Percentiles rank a stretch among this genome's conserved stretches.
These are phyloP conservation scores for Yarrowia sp. DNA, from an alignment of 805 yeast genomes.

Conservation along the genomic window DNA sequence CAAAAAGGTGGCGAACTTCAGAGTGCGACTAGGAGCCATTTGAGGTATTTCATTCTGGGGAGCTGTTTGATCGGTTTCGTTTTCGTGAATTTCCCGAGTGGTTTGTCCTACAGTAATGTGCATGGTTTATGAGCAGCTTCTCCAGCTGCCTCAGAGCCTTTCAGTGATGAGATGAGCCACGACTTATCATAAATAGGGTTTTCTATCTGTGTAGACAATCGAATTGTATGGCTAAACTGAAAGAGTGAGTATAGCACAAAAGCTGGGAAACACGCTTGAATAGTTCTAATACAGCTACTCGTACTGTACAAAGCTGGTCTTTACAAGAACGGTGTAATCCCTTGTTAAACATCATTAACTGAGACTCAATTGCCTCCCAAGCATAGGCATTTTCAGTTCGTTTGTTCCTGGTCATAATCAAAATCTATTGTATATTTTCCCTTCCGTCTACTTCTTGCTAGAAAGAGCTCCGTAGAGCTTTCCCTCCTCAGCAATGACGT, in stretches of 20 bases:
- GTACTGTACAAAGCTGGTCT: too few relatives aligned
- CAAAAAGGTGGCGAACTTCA: not conserved
- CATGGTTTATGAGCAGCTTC: not conserved
- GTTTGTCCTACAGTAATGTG: not conserved
- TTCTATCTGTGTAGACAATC: not conserved
- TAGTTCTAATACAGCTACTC: too few relatives aligned
- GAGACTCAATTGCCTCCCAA: too few relatives aligned
- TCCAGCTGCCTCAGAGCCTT: too few relatives aligned
- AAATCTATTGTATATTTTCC: slow-evolving; percentile 12
- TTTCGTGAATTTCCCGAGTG: not conserved
- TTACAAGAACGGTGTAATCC: too few relatives aligned
- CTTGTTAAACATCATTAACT: too few relatives aligned
- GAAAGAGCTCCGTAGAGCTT: slow-evolving; percentile 29
- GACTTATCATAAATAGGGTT: not conserved
- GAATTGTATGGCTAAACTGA: too few relatives aligned
- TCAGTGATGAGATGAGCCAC: not conserved
- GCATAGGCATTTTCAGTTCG: too few relatives aligned
- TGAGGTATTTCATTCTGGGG: not conserved
- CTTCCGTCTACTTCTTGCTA: slow-evolving; percentile 3
- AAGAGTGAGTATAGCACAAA: too few relatives aligned
- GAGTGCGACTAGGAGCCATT: not conserved
- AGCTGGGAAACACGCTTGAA: too few relatives aligned
- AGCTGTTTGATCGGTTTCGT: not conserved
- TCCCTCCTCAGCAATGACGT: slow-evolving; percentile 42
- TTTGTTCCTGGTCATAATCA: not conserved